These are phyloP conservation scores for Colletotrichum sp. DNA, from an alignment of 2,329 filamentous ascomycete genomes.

Conservation along the genomic window DNA sequence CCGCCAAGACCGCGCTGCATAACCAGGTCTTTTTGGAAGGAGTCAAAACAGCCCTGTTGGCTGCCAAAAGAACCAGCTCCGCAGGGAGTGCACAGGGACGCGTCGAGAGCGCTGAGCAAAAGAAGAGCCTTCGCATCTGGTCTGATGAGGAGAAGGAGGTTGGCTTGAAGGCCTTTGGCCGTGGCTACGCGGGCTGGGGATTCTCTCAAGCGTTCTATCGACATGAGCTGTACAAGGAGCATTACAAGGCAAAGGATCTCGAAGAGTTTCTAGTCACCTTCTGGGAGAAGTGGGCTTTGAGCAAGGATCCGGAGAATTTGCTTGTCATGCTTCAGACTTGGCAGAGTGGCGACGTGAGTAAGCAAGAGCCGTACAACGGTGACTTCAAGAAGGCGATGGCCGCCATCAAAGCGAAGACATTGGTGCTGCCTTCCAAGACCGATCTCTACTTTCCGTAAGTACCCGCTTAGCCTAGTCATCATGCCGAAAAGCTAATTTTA, in stretches of 20 bases:
- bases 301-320: slow-evolving; percentile 78
- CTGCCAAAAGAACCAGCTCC: slow-evolving; percentile 46
- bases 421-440: slow-evolving; percentile 75
- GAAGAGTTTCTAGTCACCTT: slow-evolving; percentile 78
- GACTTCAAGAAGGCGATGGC: slow-evolving; percentile 70
- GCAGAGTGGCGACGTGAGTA: slow-evolving; percentile 75
- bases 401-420: slow-evolving; percentile 72
- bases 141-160: slow-evolving; percentile 45
- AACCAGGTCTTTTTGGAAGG: slow-evolving; percentile 63
- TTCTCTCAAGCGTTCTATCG: slow-evolving; percentile 83
- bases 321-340: slow-evolving; percentile 79
- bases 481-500: not conserved
- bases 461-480: not conserved
- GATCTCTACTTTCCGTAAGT: slow-evolving; percentile 76
- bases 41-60: slow-evolving; percentile 50
- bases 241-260: slow-evolving; percentile 43
- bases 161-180: slow-evolving; percentile 71
- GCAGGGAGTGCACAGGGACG: slow-evolving; percentile 50
- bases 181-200: slow-evolving; percentile 83
- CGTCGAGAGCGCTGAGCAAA: slow-evolving; percentile 23
- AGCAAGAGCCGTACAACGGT: slow-evolving; percentile 71
- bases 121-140: slow-evolving; percentile 28
- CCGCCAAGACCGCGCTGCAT: slow-evolving; percentile 54
- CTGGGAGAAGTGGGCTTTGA: slow-evolving; percentile 77
- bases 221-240: slow-evolving; percentile 67